phyloP scores from a whole-genome alignment of 139 green algal species.

The Dunaliella sp. region DNA sequence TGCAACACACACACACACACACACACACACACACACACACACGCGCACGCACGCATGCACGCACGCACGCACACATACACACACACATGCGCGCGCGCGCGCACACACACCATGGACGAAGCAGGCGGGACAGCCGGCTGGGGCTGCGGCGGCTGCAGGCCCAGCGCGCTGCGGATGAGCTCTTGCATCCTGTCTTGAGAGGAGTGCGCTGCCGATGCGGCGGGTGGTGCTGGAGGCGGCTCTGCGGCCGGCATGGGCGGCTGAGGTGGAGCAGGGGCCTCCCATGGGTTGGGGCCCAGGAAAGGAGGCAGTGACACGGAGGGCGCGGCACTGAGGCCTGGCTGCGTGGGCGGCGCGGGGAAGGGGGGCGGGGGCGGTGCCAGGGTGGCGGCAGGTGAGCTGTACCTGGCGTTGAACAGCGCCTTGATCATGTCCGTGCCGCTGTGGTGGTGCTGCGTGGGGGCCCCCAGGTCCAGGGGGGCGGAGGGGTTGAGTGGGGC shows the following conservation, averaged over 20 bases:
- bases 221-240: neutral
- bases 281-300: neutral
- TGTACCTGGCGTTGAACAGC: slow-evolving; percentile 5
- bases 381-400: neutral
- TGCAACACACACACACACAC: too few relatives aligned
- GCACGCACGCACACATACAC: too few relatives aligned
- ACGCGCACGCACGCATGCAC: too few relatives aligned
- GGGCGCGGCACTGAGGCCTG: neutral
- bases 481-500: neutral
- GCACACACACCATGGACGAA: neutral
- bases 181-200: neutral
- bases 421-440: too few relatives aligned
- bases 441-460: neutral
- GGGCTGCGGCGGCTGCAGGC: neutral
- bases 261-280: too few relatives aligned
- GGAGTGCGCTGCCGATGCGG: too few relatives aligned
- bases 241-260: too few relatives aligned
- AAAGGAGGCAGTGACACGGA: neutral
- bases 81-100: neutral
- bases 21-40: too few relatives aligned
- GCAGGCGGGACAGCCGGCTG: neutral
- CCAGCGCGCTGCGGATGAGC: neutral
- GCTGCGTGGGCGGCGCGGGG: neutral
- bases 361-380: neutral
- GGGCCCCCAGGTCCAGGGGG: neutral